These are phyloP conservation scores for Saccharomyces kudriavzevii DNA, from an alignment of 805 yeast genomes.

Conservation along the genomic window DNA sequence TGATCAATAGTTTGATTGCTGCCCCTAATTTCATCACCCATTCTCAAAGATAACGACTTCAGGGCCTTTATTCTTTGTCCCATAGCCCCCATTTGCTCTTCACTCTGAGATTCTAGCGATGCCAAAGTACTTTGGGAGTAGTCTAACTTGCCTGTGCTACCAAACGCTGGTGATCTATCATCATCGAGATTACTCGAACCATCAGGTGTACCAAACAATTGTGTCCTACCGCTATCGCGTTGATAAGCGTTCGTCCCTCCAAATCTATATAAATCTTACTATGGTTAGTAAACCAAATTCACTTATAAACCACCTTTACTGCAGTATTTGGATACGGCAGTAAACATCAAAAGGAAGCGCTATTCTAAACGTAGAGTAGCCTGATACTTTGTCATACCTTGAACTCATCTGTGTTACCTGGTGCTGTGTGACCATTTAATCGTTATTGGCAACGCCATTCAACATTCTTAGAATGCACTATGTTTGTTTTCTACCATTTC, in stretches of 20 bases:
- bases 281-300: constrained; percentile 8
- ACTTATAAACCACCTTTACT: neutral
- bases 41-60: constrained; percentile 46
- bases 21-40: constrained; percentile 59
- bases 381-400: constrained; percentile 3
- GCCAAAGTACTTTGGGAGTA: constrained; percentile 47
- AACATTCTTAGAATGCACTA: neutral
- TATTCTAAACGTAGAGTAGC: neutral
- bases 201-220: constrained; percentile 20
- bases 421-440: neutral
- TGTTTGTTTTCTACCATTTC: neutral
- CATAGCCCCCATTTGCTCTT: constrained; percentile 49
- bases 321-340: neutral
- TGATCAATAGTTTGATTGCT: constrained; percentile 39
- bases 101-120: constrained; percentile 59
- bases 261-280: constrained; percentile 5
- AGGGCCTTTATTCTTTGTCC: constrained; percentile 45
- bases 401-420: constrained; percentile 3
- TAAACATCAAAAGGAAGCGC: neutral
- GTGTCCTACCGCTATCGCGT: constrained; percentile 27
- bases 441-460: neutral
- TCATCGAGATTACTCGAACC: constrained; percentile 2
- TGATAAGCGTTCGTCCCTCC: constrained; percentile 17
- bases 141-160: constrained; percentile 29
- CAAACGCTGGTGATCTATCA: constrained; percentile 36